These are phyloP conservation scores for Zanthoxylum bungeanum DNA, from an alignment of 345 rosid species.

Conservation along the genomic window DNA sequence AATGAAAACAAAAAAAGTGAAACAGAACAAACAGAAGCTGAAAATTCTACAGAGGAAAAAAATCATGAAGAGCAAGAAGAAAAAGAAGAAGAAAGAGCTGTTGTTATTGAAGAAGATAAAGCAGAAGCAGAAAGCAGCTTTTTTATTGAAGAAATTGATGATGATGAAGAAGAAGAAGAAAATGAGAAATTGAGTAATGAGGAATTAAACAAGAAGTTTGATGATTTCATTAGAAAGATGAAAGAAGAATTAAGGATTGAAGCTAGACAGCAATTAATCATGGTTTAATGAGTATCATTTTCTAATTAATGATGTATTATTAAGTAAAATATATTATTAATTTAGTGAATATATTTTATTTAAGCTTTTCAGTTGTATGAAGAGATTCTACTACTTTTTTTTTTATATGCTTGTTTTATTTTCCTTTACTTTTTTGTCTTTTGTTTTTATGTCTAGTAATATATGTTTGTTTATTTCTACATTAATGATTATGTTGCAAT, in stretches of 20 bases:
- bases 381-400: background rate
- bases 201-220: constrained; percentile 77
- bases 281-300: constrained; percentile 30
- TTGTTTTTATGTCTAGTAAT: background rate
- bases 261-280: constrained; percentile 48
- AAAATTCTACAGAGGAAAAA: constrained; percentile 21
- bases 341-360: background rate
- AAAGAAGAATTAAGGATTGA: constrained; percentile 71
- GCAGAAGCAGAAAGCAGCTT: background rate
- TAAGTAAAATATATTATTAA: too few relatives aligned
- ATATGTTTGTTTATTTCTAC: background rate
- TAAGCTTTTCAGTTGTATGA: background rate
- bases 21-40: background rate
- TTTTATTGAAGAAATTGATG: background rate
- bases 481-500: background rate
- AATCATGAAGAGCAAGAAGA: constrained; percentile 20
- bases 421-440: background rate
- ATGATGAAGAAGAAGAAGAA: constrained; percentile 15
- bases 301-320: background rate
- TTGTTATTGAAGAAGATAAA: background rate
- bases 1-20: background rate
- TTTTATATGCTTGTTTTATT: background rate
- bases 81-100: constrained; percentile 18
- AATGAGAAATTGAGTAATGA: constrained; percentile 48
- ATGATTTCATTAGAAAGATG: constrained; percentile 85